Evolutionary conservation across 176 grass and related monocot species (phyloP), one percentile per base, ranked within the genome.

Genomic region (Pontederia paniculata): DNA sequence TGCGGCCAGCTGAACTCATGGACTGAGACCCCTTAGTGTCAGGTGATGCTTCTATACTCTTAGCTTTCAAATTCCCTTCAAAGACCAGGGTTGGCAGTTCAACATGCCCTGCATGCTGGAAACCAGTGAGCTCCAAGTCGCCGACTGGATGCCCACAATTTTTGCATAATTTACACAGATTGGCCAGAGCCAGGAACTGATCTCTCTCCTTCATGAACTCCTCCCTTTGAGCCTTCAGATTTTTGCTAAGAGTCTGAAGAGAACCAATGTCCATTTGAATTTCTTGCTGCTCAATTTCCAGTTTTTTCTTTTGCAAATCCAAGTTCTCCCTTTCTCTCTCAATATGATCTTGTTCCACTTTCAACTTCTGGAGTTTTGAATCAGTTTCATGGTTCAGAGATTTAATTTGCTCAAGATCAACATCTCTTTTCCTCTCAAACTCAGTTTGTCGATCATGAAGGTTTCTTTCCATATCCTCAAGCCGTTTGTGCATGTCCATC

Each of bases 151-250:
- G 41, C 13, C 93, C 93, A 55, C 83, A 97, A 63, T 65, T 87
- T 62, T 84, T 86, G 83, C 93, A 97, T n/a, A 70, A 22, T 62
- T 90, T 88, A 57, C 68, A 84, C 51, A 88, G 79, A 42, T 97
- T 74, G 69, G 62, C 60, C 65, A 84, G 37, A 51, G 68, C 58
- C 8, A 84, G 50, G 60, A 97, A 77, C 42, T 43, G 60, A 0
- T 69, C 69, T 76, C 42, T 87, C 49, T 97, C 86, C 68, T 69
- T 78, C 63, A 73, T 81, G 58, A 80, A 97, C 20, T 69, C 58
- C 60, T 97, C 80, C 61, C 86, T 76, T 42, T 83, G 80, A 46
- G 52, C 65, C 61, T 87, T 88, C 71, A 97, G 62, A 62, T 65
- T 80, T 21, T 72, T 79, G 75, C 83, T 90, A 50, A 88, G 69